Percentiles rank a stretch among this genome's conserved stretches.
Conservation (phyloP, 2,329 filamentous ascomycete genomes). For the Scedosporium apiospermum region DNA sequence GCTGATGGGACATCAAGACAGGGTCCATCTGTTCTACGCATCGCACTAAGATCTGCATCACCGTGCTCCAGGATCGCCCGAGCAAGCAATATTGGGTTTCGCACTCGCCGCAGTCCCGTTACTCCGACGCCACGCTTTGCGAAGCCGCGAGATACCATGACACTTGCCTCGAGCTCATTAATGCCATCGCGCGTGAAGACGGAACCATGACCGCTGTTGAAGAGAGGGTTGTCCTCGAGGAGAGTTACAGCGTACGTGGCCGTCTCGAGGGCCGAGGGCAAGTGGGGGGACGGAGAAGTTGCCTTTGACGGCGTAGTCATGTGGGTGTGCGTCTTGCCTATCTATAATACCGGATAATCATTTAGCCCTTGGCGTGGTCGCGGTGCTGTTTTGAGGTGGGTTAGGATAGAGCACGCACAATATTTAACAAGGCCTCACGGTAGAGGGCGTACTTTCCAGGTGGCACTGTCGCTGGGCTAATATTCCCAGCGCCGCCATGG, state of each 20-base stretch:
- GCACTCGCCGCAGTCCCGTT: constrained; percentile 63
- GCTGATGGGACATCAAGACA: constrained; percentile 42
- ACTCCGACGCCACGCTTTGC: constrained; percentile 72
- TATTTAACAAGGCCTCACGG: constrained; percentile 49
- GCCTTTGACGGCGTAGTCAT: constrained; percentile 27
- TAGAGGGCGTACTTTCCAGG: constrained; percentile 49
- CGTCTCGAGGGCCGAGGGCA: constrained; percentile 57
- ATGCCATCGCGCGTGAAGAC: constrained; percentile 77
- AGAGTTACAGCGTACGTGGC: constrained; percentile 66
- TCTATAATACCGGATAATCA: constrained; percentile 17
- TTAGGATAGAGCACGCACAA: constrained; percentile 30
- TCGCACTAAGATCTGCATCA: constrained; percentile 45
- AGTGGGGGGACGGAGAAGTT: constrained; percentile 7
- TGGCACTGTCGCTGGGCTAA: constrained; percentile 49
- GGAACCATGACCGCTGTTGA: constrained; percentile 76
- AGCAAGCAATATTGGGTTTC: constrained; percentile 70
- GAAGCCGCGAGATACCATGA: constrained; percentile 70
- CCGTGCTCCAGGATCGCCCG: constrained; percentile 60
- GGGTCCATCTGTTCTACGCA: constrained; percentile 19
- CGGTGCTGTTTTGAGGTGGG: background rate
- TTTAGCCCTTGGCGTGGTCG: background rate
- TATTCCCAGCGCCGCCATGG: constrained; percentile 65
- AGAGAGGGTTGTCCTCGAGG: constrained; percentile 72
- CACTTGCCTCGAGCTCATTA: constrained; percentile 77
- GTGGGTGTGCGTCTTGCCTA: constrained; percentile 34